Evolutionary conservation across 2,329 filamentous ascomycete genomes (phyloP), one percentile per base, ranked within the genome.

Genomic region (Diplodia mutila): DNA sequence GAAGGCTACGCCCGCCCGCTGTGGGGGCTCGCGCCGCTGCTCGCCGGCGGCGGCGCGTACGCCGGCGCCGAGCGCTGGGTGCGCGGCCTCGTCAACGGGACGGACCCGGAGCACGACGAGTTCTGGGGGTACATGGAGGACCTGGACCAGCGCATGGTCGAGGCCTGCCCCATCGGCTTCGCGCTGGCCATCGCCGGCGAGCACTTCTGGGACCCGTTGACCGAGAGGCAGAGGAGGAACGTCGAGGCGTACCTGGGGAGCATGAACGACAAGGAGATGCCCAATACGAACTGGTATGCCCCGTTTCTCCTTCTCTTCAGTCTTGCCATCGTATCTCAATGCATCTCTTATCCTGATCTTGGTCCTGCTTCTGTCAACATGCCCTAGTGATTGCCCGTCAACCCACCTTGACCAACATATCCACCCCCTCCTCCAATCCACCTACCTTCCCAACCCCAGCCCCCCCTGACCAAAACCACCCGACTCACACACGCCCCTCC

Each of bases 61-160:
- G 80, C 82, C 14, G 87, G 86, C 1, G 87, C 87, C 1, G 79
- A 87, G 65, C 86, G 86, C 78, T 92, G 90, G 86, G 85, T 92
- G 42, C 84, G 90, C 69, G 91, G 91, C 4, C 82, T 94, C 67
- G 86, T 87, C 70, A 84, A 87, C 37, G 91, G 91, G 0, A 93
- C 90, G 0, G 87, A 94, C 72, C 90, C 90, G 0, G 83, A 87
- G 53, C 86, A 81, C 68, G 83, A 86, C 0, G 91, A 93, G 78
- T 94, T 89, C 73, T 94, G 91, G 91, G 91, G 91, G 0, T 88
- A 87, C 67, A 90, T 91, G 70, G 85, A 88, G 71, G 90, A 93
- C 74, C 88, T 90, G 67, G 91, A 94, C 74, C 91, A 94, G 81
- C 83, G 91, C 29, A 94, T 94, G 91, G 91, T 94, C 2, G 91